Conservation (phyloP, 2,329 filamentous ascomycete species). For the Xylariaceae sp. region DNA sequence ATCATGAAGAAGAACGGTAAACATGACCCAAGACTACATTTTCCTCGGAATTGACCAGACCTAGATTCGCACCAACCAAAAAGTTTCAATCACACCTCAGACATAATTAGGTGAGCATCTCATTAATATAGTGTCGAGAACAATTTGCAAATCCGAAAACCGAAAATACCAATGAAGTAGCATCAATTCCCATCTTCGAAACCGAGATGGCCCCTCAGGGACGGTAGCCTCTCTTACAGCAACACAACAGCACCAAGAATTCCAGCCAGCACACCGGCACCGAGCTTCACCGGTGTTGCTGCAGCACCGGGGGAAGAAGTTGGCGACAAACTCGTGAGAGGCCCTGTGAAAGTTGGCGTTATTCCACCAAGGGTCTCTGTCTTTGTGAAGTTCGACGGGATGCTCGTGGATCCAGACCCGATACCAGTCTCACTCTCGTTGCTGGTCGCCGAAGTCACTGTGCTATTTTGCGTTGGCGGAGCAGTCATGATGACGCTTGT, state of each 20-base stretch:
- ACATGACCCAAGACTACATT: no score
- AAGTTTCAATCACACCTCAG: no score
- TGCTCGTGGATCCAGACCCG: neutral
- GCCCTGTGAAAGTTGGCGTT: neutral
- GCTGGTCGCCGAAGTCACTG: conserved; percentile 18
- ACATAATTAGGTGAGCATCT: neutral
- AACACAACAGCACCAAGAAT: conserved; percentile 31
- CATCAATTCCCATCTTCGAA: no score
- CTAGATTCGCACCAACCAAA: no score
- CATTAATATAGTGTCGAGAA: neutral
- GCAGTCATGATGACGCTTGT: conserved; percentile 5
- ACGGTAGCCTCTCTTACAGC: conserved; percentile 23
- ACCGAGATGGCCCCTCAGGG: neutral
- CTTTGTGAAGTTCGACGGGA: conserved; percentile 10
- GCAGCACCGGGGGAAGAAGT: conserved; percentile 19
- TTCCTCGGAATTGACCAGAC: no score
- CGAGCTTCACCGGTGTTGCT: conserved; percentile 23
- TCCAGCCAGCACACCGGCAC: conserved; percentile 33
- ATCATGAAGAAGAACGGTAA: no score
- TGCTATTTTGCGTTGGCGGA: conserved; percentile 14
- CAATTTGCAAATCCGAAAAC: neutral
- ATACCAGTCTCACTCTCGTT: conserved; percentile 15
- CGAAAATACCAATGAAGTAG: neutral
- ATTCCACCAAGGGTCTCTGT: conserved; percentile 16
- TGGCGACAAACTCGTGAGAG: neutral